phyloP scores from a whole-genome alignment of 2,329 filamentous ascomycete genomes.

The Paraconiothyrium sp. region DNA sequence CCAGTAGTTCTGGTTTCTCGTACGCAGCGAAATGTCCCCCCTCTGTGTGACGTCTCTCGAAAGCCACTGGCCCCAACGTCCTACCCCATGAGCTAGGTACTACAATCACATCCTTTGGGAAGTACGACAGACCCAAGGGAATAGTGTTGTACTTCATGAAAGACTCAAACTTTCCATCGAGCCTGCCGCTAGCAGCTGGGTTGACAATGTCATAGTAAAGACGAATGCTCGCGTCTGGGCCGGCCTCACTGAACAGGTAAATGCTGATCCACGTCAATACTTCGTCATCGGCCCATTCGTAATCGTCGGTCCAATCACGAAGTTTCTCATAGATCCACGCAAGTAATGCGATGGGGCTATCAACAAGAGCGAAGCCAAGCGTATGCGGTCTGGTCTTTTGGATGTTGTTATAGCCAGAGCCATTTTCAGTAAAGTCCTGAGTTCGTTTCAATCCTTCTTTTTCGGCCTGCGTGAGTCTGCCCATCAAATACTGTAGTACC shows the following conservation, averaged over 20 bases:
- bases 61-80: constrained; percentile 45
- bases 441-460: constrained; percentile 60
- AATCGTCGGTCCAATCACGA: constrained; percentile 77
- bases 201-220: constrained; percentile 11
- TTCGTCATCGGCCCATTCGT: constrained; percentile 79
- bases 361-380: constrained; percentile 72
- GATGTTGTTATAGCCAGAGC: constrained; percentile 66
- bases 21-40: no score
- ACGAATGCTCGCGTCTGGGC: constrained; percentile 10
- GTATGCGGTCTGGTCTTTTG: constrained; percentile 78
- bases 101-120: constrained; percentile 64
- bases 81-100: constrained; percentile 64
- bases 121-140: constrained; percentile 58
- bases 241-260: constrained; percentile 8
- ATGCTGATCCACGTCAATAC: constrained; percentile 74
- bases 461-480: constrained; percentile 1
- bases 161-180: constrained; percentile 10
- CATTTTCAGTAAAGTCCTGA: constrained; percentile 66
- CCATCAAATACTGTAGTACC: background rate
- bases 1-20: no score
- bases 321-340: constrained; percentile 86
- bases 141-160: constrained; percentile 34
- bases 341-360: constrained; percentile 75
- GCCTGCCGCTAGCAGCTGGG: background rate
- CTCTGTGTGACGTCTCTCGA: no score